A percentile compares a stretch with the other conserved stretches of the same genome.
Evolutionary conservation across 1,139 yeast species (phyloP).

Genomic region (Magnusiomyces tetraspermus): DNA sequence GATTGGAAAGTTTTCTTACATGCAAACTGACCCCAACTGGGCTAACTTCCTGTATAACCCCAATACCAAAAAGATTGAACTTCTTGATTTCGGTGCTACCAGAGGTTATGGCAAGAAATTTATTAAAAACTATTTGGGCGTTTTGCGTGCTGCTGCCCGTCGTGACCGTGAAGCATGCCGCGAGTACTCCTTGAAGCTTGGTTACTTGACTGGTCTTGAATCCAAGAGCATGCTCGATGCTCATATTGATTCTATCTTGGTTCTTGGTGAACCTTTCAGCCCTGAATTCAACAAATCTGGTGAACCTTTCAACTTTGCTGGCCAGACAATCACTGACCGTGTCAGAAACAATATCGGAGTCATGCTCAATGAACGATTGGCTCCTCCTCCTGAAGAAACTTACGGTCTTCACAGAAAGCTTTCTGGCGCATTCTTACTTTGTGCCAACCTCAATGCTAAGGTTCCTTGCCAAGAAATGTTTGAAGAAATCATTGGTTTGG

Average conservation of each 20-base stretch:
- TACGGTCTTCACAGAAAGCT: conserved; percentile 89
- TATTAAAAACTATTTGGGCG: conserved; percentile 55
- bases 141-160: conserved; percentile 67
- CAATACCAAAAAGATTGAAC: conserved; percentile 56
- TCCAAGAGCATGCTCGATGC: conserved; percentile 81
- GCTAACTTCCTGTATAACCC: conserved; percentile 86
- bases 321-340: conserved; percentile 89
- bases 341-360: conserved; percentile 76
- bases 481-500: conserved; percentile 56
- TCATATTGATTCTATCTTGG: conserved; percentile 83
- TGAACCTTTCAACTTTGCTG: conserved; percentile 54
- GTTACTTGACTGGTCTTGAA: conserved; percentile 88
- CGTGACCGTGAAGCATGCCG: conserved; percentile 60
- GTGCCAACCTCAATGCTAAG: conserved; percentile 74
- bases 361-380: conserved; percentile 82
- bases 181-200: conserved; percentile 59
- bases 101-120: conserved; percentile 66
- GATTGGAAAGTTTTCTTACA: conserved; percentile 72
- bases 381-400: conserved; percentile 98
- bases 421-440: conserved; percentile 85
- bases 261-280: conserved; percentile 86
- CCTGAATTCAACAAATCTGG: conserved; percentile 35
- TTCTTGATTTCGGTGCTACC: conserved; percentile 93
- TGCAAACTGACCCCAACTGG: conserved; percentile 99
- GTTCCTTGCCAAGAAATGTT: conserved; percentile 79